phyloP scores from a whole-genome alignment of 2,329 filamentous ascomycete species.

The Ophiostoma sp. region DNA sequence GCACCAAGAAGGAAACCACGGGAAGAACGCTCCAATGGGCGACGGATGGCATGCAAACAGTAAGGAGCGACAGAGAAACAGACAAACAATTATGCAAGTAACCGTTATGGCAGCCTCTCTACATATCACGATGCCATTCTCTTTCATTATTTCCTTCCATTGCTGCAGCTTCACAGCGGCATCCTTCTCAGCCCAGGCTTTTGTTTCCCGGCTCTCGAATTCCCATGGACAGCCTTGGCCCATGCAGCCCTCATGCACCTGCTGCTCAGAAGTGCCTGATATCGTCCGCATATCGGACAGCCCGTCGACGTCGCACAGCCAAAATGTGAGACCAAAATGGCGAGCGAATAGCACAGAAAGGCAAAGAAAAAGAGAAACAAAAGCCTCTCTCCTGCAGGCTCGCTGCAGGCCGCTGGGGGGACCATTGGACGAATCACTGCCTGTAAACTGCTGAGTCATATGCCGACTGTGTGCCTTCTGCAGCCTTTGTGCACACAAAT shows the following conservation, averaged over 20 bases:
- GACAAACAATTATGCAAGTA: conserved; percentile 10
- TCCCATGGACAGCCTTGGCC: background rate
- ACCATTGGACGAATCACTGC: background rate
- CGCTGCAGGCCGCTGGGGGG: background rate
- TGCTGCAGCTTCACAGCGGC: background rate
- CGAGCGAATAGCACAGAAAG: conserved; percentile 10
- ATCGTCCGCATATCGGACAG: conserved; percentile 15
- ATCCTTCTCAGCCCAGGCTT: background rate
- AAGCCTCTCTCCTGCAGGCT: background rate
- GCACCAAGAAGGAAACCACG: background rate
- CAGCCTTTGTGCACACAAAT: background rate
- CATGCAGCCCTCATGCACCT: background rate
- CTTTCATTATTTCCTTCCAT: background rate
- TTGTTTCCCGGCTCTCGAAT: background rate
- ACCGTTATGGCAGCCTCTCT: background rate
- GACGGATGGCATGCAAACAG: background rate
- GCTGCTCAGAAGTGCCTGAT: conserved; percentile 5
- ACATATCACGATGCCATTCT: background rate
- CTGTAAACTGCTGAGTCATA: conserved; percentile 10
- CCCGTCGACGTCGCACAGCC: conserved; percentile 2
- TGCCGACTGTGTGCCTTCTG: background rate
- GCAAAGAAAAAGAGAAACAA: background rate
- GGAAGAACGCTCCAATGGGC: background rate
- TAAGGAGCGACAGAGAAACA: background rate
- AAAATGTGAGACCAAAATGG: background rate